Evolutionary conservation across 2,329 filamentous ascomycete genomes (phyloP).

Genomic region (Pestalotiopsis fici): DNA sequence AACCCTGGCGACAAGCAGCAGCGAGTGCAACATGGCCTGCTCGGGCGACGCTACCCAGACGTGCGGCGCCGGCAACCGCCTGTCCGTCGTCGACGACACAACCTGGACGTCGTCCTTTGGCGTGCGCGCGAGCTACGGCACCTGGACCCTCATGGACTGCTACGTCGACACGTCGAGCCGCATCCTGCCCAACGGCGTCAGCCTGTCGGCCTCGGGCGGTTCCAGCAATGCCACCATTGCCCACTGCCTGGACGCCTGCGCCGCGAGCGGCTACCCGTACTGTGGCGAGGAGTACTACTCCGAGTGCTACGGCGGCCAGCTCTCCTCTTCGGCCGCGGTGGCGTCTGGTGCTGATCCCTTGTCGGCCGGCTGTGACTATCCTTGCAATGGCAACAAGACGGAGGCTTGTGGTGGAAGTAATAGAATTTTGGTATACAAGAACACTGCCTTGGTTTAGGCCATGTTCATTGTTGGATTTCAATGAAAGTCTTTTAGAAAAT

Average conservation of each 20-base stretch:
- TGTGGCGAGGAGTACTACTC: background rate
- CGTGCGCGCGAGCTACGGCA: background rate
- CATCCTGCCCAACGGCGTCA: background rate
- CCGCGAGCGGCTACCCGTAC: background rate
- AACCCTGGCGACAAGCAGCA: background rate
- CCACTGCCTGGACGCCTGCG: background rate
- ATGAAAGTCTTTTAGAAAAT: too few species aligned
- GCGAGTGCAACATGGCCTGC: conserved; percentile 6
- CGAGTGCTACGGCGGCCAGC: background rate
- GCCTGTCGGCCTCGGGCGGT: background rate
- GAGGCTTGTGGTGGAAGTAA: background rate
- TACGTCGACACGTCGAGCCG: background rate
- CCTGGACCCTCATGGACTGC: background rate
- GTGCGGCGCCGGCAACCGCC: conserved; percentile 6
- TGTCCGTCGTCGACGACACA: conserved; percentile 1
- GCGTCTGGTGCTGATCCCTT: background rate
- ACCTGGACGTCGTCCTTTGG: background rate
- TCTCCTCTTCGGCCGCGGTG: background rate
- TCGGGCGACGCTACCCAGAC: conserved; percentile 4
- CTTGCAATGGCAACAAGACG: background rate
- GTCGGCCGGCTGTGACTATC: background rate
- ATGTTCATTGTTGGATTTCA: too few species aligned
- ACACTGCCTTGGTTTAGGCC: background rate
- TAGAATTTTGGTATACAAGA: background rate
- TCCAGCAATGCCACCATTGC: background rate